Percentiles rank a stretch among this genome's conserved stretches.
Evolutionary conservation across 805 yeast species (phyloP).

Genomic region (Ogataea allantospora): DNA sequence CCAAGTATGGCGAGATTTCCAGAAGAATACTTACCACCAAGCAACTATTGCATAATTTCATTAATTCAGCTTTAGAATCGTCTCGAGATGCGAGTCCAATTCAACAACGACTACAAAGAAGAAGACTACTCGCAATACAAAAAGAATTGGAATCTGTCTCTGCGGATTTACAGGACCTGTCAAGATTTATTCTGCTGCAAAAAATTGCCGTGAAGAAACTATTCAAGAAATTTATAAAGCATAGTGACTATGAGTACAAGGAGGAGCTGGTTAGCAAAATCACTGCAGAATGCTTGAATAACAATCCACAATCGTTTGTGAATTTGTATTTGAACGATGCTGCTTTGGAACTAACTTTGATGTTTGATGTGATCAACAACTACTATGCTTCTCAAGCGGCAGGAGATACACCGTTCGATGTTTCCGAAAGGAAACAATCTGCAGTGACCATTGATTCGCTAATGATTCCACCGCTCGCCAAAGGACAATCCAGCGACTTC

Average conservation of each 20-base stretch:
- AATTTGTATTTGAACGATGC: slow-evolving; percentile 58
- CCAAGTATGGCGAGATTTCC: slow-evolving; percentile 68
- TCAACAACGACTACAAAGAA: slow-evolving; percentile 21
- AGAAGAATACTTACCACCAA: slow-evolving; percentile 38
- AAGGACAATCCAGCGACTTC: slow-evolving; percentile 10
- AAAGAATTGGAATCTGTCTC: slow-evolving; percentile 43
- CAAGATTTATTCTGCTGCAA: slow-evolving; percentile 71
- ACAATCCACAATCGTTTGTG: slow-evolving; percentile 54
- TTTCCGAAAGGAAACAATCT: slow-evolving; percentile 11
- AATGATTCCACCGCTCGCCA: slow-evolving; percentile 13
- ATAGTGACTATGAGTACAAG: slow-evolving; percentile 36
- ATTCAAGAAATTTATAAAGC: slow-evolving; percentile 63
- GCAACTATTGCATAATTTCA: slow-evolving; percentile 27
- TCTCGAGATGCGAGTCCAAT: slow-evolving; percentile 6
- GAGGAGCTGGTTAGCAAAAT: slow-evolving; percentile 35
- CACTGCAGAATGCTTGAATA: slow-evolving; percentile 27
- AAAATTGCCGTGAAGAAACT: slow-evolving; percentile 71
- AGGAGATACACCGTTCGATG: not conserved
- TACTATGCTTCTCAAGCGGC: slow-evolving; percentile 13
- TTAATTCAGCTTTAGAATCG: slow-evolving; percentile 17
- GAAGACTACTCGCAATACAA: slow-evolving; percentile 28
- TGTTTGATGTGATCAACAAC: slow-evolving; percentile 46
- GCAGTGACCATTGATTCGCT: slow-evolving; percentile 26
- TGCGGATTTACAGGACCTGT: slow-evolving; percentile 57
- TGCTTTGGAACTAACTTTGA: slow-evolving; percentile 57